These are phyloP conservation scores for Podospora bellae-mahoneyi DNA, from an alignment of 495 filamentous ascomycete species.

Conservation along the genomic window DNA sequence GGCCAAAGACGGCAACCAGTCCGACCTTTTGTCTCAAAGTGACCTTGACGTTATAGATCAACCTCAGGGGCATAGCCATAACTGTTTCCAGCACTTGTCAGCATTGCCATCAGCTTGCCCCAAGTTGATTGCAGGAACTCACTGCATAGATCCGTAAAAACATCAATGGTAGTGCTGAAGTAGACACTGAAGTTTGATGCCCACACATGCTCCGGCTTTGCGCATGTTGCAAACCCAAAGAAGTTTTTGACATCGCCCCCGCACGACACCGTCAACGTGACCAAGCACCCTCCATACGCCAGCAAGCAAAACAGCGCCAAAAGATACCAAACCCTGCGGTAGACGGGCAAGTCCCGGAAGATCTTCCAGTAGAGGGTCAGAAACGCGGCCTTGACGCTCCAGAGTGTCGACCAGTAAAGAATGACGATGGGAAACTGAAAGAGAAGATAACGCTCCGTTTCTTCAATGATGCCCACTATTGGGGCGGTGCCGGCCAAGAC, in stretches of 20 bases:
- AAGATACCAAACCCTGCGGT: slow-evolving; percentile 40
- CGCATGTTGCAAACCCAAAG: slow-evolving; percentile 38
- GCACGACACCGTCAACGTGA: slow-evolving; percentile 39
- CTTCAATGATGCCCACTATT: slow-evolving; percentile 23
- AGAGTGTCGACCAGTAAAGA: slow-evolving; percentile 48
- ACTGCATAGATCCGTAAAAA: slow-evolving; percentile 42
- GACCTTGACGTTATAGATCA: slow-evolving; percentile 49
- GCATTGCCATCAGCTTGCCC: background rate
- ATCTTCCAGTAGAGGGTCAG: slow-evolving; percentile 46
- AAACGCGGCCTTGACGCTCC: slow-evolving; percentile 49
- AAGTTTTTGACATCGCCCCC: slow-evolving; percentile 37
- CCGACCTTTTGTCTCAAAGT: slow-evolving; percentile 45
- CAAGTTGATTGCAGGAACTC: slow-evolving; percentile 2
- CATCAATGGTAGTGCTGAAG: slow-evolving; percentile 45
- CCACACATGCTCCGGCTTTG: slow-evolving; percentile 29
- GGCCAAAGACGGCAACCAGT: slow-evolving; percentile 47
- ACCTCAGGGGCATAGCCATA: slow-evolving; percentile 50
- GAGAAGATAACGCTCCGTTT: slow-evolving; percentile 32
- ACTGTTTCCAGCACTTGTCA: slow-evolving; percentile 19
- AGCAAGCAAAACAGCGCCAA: slow-evolving; percentile 36
- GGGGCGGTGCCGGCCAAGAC: slow-evolving; percentile 31
- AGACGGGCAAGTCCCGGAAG: slow-evolving; percentile 37
- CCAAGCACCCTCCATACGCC: slow-evolving; percentile 41
- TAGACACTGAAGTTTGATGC: slow-evolving; percentile 40
- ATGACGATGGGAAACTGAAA: slow-evolving; percentile 46